These are phyloP conservation scores for Coemansia reversa DNA, from an alignment of 192 early-diverging fungal genomes.

Conservation along the genomic window DNA sequence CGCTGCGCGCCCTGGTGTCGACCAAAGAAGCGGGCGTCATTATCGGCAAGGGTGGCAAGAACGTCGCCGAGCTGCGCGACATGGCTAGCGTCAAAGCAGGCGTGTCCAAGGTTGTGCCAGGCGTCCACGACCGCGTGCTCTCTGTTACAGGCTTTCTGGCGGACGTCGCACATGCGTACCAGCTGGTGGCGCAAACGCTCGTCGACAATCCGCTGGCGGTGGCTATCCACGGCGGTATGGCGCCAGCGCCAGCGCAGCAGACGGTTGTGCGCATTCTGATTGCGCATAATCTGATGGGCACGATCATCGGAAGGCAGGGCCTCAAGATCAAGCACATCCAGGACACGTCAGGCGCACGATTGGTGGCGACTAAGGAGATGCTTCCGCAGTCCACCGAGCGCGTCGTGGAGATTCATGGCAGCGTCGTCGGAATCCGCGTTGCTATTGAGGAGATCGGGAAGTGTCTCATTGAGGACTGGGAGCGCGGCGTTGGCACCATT, in stretches of 20 bases:
- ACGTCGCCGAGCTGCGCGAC: slow-evolving; percentile 86
- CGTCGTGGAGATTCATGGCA: slow-evolving; percentile 83
- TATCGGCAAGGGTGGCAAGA: slow-evolving; percentile 85
- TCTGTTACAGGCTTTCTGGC: slow-evolving; percentile 70
- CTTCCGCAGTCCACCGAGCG: slow-evolving; percentile 93
- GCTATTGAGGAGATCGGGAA: slow-evolving; percentile 85
- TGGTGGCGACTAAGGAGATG: slow-evolving; percentile 88
- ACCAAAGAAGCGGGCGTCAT: slow-evolving; percentile 94
- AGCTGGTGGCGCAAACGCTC: slow-evolving; percentile 75
- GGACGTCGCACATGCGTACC: slow-evolving; percentile 80
- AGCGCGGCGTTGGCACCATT: slow-evolving; percentile 78
- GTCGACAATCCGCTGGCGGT: slow-evolving; percentile 71
- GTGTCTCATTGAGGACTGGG: slow-evolving; percentile 81
- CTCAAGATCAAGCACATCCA: slow-evolving; percentile 95
- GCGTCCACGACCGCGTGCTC: slow-evolving; percentile 83
- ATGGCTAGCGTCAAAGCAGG: slow-evolving; percentile 84
- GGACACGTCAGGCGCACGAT: slow-evolving; percentile 79
- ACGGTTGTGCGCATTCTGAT: slow-evolving; percentile 84
- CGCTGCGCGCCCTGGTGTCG: slow-evolving; percentile 86
- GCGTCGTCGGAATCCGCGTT: slow-evolving; percentile 76
- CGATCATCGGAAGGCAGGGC: slow-evolving; percentile 92
- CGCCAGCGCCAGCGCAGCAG: slow-evolving; percentile 52
- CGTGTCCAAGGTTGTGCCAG: slow-evolving; percentile 86
- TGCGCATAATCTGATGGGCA: slow-evolving; percentile 86
- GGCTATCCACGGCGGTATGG: slow-evolving; percentile 42